phyloP scores from a whole-genome alignment of 2,329 filamentous ascomycete species.

The Alternaria tenuissima region DNA sequence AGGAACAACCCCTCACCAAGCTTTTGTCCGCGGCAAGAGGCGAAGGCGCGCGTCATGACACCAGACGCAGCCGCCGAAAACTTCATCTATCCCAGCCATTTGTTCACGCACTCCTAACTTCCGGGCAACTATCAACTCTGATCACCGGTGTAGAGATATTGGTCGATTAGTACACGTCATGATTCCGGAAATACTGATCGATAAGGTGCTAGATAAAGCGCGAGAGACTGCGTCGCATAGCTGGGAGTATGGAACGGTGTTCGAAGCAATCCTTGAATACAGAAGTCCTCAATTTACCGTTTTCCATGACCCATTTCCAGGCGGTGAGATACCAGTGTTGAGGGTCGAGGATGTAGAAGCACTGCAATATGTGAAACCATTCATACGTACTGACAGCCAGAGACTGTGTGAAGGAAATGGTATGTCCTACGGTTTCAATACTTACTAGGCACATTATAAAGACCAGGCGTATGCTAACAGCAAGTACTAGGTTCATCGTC shows the following conservation, averaged over 20 bases:
- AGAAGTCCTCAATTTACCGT: conserved; percentile 48
- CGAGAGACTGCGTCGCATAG: conserved; percentile 47
- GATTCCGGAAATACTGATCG: conserved; percentile 63
- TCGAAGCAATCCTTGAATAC: conserved; percentile 54
- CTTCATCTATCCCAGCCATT: not conserved
- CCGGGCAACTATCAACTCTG: not conserved
- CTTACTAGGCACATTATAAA: not conserved
- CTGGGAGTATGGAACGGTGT: conserved; percentile 55
- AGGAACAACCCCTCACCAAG: conserved; percentile 11
- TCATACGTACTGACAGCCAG: conserved; percentile 38
- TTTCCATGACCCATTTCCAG: conserved; percentile 49
- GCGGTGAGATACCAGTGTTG: conserved; percentile 34
- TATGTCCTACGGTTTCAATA: conserved; percentile 10
- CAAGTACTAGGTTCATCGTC: conserved; percentile 42
- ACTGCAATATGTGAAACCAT: conserved; percentile 47
- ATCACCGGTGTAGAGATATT: not conserved
- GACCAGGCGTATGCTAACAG: not conserved
- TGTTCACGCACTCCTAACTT: not conserved
- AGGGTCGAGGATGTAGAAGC: conserved; percentile 37
- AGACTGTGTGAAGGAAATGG: conserved; percentile 49
- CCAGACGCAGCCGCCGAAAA: not conserved
- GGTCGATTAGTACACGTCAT: conserved; percentile 4
- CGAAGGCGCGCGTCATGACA: conserved; percentile 3
- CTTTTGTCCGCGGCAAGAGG: conserved; percentile 12
- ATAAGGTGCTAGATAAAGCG: conserved; percentile 37